Evolutionary conservation across 1,284 basidiomycete genomes (phyloP).

Genomic region (Fomitopsis palustris): DNA sequence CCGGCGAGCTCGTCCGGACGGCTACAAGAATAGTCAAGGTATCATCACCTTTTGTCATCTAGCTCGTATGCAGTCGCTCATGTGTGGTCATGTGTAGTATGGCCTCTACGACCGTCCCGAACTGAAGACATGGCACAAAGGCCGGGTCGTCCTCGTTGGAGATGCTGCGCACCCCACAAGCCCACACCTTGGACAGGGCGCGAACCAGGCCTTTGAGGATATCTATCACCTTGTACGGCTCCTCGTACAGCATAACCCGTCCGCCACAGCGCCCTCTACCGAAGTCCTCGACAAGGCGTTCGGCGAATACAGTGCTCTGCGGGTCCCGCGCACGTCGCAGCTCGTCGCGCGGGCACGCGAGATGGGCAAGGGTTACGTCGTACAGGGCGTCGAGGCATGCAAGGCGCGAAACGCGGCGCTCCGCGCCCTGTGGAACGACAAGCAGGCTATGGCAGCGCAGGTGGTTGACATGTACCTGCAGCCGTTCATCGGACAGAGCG

Average conservation of each 20-base stretch:
- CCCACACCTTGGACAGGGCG: slow-evolving; percentile 48
- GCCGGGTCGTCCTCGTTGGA: slow-evolving; percentile 30
- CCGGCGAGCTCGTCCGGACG: too few relatives aligned
- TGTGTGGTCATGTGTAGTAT: too few relatives aligned
- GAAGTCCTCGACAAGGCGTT: slow-evolving; percentile 30
- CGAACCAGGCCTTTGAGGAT: slow-evolving; percentile 47
- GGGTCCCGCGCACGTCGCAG: slow-evolving; percentile 29
- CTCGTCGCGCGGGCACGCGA: slow-evolving; percentile 36
- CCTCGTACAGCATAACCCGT: slow-evolving; percentile 32
- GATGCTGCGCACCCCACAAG: slow-evolving; percentile 35
- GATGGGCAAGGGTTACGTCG: slow-evolving; percentile 35
- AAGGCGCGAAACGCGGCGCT: slow-evolving; percentile 28
- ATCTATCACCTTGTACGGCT: slow-evolving; percentile 36
- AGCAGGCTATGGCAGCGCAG: slow-evolving; percentile 5
- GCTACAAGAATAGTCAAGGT: too few relatives aligned
- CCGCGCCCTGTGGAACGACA: slow-evolving; percentile 20
- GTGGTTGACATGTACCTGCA: background rate
- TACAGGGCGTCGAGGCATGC: slow-evolving; percentile 32
- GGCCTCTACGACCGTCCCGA: slow-evolving; percentile 46
- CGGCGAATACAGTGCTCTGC: slow-evolving; percentile 25
- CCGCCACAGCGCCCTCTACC: slow-evolving; percentile 26
- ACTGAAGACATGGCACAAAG: slow-evolving; percentile 39
- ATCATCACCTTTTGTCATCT: too few relatives aligned
- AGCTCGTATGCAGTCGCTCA: background rate
- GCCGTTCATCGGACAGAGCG: slow-evolving; percentile 6